Evolutionary conservation across 106 monocot genomes (phyloP), one percentile per base, ranked within the genome.

Genomic region (Posidonia australis): DNA sequence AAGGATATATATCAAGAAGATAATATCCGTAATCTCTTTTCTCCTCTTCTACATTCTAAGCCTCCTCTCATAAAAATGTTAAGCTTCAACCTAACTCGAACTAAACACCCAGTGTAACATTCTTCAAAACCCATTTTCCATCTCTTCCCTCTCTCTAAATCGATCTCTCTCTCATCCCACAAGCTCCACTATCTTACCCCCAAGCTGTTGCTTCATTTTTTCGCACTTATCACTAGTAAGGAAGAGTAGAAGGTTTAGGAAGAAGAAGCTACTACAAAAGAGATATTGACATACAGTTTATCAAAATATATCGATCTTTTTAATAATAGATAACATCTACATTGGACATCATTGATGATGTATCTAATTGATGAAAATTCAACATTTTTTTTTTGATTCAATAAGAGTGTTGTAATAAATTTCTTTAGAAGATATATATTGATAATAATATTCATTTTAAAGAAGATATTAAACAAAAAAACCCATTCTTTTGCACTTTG

Each of bases 61-160:
- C 21, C 47, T 13, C 19, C 46, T 36, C 21, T 47, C n/a, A 79
- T 79, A 74, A 64, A 74, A 28, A 65, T 70, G 26, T 27, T 77
- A 10, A 66, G 58, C 70, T 53, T 74, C 31, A 74, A 70, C 19
- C 54, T 70, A 17, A 36, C 45, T 16, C 51, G 70, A 28, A 58
- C 74, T 25, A 47, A 43, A 36, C 56, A 10, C 53, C 79, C 69
- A 13, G 24, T 18, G 9, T 65, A 1, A 42, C 58, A 28, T 47
- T 65, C 54, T 25, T 17, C 1, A 11, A 51, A 53, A 41, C 59
- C 74, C 67, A 43, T 45, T 45, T 22, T 46, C 36, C 22, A 25
- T 13, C 53, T 43, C 52, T 19, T 65, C 68, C 46, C 64, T 51
- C 46, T 49, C 42, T 64, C 63, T 48, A 67, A 32, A 36, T 46